Percentiles rank a stretch among this genome's conserved stretches.
Conservation (phyloP, 2,329 filamentous ascomycete genomes). For the Aspergillus proliferans region DNA sequence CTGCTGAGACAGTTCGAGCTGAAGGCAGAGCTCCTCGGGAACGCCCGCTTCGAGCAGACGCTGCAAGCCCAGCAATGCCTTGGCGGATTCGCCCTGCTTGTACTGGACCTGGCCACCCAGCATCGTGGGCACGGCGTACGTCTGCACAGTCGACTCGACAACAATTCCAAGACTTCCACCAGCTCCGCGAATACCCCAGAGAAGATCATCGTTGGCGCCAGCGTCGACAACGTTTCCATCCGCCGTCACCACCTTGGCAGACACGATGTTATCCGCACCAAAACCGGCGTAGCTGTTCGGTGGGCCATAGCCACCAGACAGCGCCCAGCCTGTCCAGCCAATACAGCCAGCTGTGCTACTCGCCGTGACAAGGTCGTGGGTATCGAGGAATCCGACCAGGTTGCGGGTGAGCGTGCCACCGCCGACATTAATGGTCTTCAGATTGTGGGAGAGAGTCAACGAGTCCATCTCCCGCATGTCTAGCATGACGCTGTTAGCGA, state of each 20-base stretch:
- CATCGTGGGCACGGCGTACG: background rate
- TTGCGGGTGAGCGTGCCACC: background rate
- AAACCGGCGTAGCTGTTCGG: background rate
- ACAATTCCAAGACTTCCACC: background rate
- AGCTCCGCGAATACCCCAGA: background rate
- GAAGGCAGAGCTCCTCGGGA: background rate
- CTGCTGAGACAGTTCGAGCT: background rate
- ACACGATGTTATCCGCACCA: background rate
- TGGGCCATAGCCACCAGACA: background rate
- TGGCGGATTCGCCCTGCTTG: background rate
- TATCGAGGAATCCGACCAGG: background rate
- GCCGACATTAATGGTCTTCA: background rate
- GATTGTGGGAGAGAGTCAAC: background rate
- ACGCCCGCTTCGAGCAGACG: background rate
- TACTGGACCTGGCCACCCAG: background rate
- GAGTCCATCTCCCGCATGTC: constrained; percentile 10
- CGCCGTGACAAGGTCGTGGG: background rate
- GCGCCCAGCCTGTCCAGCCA: background rate
- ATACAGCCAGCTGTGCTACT: background rate
- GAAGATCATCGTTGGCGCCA: background rate
- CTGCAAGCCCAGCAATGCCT: background rate
- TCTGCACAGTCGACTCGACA: background rate
- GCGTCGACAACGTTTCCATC: background rate
- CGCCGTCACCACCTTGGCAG: background rate
- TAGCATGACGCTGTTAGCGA: constrained; percentile 8